Evolutionary conservation across 306 rosid genomes (phyloP).

Genomic region (Citrullus amarus): DNA sequence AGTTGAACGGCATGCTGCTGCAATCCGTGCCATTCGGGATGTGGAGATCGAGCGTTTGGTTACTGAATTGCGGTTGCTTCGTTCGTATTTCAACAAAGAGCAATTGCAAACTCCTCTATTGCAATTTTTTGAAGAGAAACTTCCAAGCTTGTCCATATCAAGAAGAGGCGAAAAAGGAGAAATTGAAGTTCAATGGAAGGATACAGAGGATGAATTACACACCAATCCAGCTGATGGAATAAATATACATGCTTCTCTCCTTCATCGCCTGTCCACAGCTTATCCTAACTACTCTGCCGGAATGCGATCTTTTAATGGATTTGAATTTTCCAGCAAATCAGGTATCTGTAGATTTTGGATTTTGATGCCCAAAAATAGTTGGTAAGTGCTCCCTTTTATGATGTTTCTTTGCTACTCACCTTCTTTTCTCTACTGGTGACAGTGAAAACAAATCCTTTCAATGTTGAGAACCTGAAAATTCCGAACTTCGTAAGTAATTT

Average conservation of each 20-base stretch:
- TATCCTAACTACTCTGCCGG: conserved; percentile 41
- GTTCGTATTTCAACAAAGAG: conserved; percentile 43
- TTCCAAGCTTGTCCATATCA: conserved; percentile 39
- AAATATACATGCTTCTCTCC: conserved; percentile 35
- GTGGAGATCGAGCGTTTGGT: conserved; percentile 52
- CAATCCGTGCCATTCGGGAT: conserved; percentile 70
- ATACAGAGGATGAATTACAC: conserved; percentile 14
- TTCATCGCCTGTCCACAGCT: conserved; percentile 49
- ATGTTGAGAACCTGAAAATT: conserved; percentile 35
- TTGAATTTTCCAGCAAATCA: conserved; percentile 47
- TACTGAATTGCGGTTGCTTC: conserved; percentile 54
- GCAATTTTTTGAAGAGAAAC: conserved; percentile 36
- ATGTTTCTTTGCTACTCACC: conserved; percentile 13
- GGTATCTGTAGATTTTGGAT: conserved; percentile 18
- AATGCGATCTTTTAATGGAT: conserved; percentile 37
- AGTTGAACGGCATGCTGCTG: conserved; percentile 51
- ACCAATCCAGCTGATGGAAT: conserved; percentile 20
- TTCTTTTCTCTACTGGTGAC: conserved; percentile 28
- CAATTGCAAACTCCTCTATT: conserved; percentile 39
- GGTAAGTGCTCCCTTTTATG: background rate
- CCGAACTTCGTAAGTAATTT: conserved; percentile 49
- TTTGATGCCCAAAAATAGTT: background rate
- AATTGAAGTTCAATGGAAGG: conserved; percentile 38
- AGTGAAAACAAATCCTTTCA: conserved; percentile 48
- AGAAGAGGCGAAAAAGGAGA: conserved; percentile 21